Evolutionary conservation across 257 asterid species (phyloP).

Genomic region (Primulina eburnea): DNA sequence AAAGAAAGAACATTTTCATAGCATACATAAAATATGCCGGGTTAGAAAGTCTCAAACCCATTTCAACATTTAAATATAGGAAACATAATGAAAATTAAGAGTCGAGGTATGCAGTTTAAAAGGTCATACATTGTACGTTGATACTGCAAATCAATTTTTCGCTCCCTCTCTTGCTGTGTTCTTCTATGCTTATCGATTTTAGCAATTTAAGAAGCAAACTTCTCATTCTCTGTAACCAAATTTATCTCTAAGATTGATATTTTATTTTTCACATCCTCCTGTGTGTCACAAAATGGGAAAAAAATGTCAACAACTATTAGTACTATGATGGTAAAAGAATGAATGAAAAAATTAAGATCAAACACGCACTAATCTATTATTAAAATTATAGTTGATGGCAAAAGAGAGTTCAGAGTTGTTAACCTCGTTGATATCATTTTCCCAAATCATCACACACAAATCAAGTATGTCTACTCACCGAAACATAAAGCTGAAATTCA

Average conservation of each 20-base stretch:
- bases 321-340: constrained; percentile 1
- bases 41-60: not conserved
- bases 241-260: constrained; percentile 53
- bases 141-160: constrained; percentile 69
- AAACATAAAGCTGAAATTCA: no score
- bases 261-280: constrained; percentile 81
- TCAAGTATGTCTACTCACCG: no score
- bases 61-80: constrained; percentile 14
- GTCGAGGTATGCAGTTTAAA: constrained; percentile 9
- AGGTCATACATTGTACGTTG: constrained; percentile 71
- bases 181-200: constrained; percentile 46
- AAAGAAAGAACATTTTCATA: not conserved
- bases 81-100: constrained; percentile 1
- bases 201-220: constrained; percentile 40
- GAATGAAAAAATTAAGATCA: no score
- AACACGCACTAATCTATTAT: no score
- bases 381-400: no score
- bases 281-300: constrained; percentile 27
- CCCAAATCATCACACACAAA: no score
- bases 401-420: no score
- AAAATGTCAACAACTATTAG: constrained; percentile 10
- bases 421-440: no score
- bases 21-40: not conserved
- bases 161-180: constrained; percentile 56
- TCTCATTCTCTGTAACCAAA: constrained; percentile 51